These are phyloP conservation scores for Aspergillus neotritici DNA, from an alignment of 2,329 filamentous ascomycete species.

Conservation along the genomic window DNA sequence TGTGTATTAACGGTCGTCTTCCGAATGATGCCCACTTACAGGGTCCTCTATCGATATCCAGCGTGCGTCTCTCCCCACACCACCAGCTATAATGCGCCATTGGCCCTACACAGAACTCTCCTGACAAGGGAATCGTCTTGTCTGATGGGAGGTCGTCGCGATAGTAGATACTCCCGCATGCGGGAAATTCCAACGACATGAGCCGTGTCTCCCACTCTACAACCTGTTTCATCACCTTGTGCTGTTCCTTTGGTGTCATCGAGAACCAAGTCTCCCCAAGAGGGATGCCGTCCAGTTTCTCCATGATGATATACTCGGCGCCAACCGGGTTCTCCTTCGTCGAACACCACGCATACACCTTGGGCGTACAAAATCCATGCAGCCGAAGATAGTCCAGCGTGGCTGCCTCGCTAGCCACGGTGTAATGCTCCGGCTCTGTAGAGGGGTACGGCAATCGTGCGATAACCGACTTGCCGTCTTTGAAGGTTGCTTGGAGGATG, in stretches of 20 bases:
- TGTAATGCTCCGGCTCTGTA: constrained; percentile 4
- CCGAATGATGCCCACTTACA: constrained; percentile 12
- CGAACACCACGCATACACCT: constrained; percentile 8
- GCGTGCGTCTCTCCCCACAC: constrained; percentile 7
- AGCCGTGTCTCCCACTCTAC: constrained; percentile 6
- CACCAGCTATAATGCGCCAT: constrained; percentile 13
- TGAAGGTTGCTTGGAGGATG: constrained; percentile 26
- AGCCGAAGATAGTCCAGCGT: constrained; percentile 10
- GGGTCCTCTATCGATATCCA: constrained; percentile 11
- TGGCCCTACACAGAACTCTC: constrained; percentile 16
- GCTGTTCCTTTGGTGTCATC: constrained; percentile 4
- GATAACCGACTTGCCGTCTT: constrained; percentile 23
- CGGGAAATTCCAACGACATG: constrained; percentile 9
- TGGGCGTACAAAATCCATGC: constrained; percentile 6
- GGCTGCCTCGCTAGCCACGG: constrained; percentile 7
- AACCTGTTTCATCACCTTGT: constrained; percentile 7
- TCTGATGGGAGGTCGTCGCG: constrained; percentile 1
- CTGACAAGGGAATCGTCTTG: neutral
- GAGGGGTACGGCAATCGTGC: constrained; percentile 31
- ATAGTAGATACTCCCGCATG: constrained; percentile 10
- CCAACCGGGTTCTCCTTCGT: constrained; percentile 3
- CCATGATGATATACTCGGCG: constrained; percentile 10
- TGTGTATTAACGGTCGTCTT: neutral
- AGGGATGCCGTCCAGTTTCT: constrained; percentile 6
- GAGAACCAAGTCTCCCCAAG: constrained; percentile 7